A percentile compares a stretch with the other conserved stretches of the same genome.
Evolutionary conservation across 2,329 filamentous ascomycete species (phyloP).

Genomic region (Teratosphaeria gauchensis): DNA sequence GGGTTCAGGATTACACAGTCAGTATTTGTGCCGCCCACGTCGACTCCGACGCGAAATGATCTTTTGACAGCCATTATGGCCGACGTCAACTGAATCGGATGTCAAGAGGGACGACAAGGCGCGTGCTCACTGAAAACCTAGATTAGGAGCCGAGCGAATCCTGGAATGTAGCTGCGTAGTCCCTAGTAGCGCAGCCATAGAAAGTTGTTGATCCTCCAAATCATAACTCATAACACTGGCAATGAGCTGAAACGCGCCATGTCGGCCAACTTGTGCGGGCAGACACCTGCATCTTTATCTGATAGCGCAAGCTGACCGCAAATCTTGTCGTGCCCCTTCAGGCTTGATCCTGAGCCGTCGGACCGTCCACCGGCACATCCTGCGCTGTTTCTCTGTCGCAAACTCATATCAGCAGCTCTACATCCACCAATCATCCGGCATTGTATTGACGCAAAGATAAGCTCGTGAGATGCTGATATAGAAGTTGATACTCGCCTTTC

Average conservation of each 20-base stretch:
- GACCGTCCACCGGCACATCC: background rate
- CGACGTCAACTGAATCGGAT: background rate
- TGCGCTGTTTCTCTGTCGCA: background rate
- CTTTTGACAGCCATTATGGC: background rate
- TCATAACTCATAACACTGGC: no score
- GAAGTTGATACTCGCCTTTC: background rate
- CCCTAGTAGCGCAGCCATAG: no score
- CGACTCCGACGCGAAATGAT: constrained; percentile 31
- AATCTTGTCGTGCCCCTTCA: background rate
- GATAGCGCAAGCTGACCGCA: background rate
- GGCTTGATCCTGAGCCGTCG: background rate
- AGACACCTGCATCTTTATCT: background rate
- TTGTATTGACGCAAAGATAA: background rate
- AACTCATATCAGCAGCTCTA: background rate
- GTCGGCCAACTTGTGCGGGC: background rate
- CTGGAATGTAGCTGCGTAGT: no score
- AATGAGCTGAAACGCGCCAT: background rate
- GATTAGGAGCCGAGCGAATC: no score
- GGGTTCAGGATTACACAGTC: constrained; percentile 25
- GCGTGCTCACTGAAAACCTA: no score
- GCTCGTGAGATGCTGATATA: background rate
- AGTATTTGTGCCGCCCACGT: constrained; percentile 31
- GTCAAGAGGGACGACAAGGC: no score
- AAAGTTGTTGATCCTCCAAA: no score
- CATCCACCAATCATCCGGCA: no score